These are phyloP conservation scores for Sisymbrium altissimum DNA, from an alignment of 345 rosid species.

Conservation along the genomic window DNA sequence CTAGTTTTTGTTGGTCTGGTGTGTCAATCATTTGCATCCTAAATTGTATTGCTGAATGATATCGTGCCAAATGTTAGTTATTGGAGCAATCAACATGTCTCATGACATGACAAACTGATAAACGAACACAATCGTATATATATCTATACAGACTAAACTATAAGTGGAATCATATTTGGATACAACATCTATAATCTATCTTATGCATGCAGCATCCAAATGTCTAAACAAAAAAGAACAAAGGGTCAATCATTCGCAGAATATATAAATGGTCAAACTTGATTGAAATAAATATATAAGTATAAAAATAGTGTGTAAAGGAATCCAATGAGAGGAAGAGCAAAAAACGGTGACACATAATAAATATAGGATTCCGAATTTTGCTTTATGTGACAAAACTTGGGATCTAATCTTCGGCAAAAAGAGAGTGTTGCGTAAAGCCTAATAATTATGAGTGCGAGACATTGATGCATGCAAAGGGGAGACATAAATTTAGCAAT, in stretches of 20 bases:
- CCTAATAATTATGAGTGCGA: conserved; percentile 27
- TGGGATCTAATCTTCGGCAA: conserved; percentile 27
- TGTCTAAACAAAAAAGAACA: neutral
- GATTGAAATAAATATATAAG: neutral
- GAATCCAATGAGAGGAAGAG: conserved; percentile 17
- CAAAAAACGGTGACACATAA: conserved; percentile 8
- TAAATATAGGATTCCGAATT: conserved; percentile 17
- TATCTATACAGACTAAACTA: too few relatives aligned
- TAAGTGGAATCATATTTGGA: neutral
- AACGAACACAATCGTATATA: neutral
- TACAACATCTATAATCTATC: neutral
- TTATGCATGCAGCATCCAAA: neutral
- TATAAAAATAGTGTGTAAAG: neutral
- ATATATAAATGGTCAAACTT: neutral
- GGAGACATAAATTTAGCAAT: conserved; percentile 28
- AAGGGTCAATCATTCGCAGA: neutral
- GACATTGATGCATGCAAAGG: conserved; percentile 29
- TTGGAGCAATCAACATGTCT: neutral
- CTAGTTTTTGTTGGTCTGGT: too few relatives aligned
- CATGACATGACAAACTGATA: neutral
- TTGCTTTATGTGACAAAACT: conserved; percentile 21
- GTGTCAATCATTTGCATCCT: too few relatives aligned
- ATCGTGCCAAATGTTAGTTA: too few relatives aligned
- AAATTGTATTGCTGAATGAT: too few relatives aligned
- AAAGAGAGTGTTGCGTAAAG: conserved; percentile 38